phyloP scores from a whole-genome alignment of 306 rosid genomes.

The Begonia fuchsioides region DNA sequence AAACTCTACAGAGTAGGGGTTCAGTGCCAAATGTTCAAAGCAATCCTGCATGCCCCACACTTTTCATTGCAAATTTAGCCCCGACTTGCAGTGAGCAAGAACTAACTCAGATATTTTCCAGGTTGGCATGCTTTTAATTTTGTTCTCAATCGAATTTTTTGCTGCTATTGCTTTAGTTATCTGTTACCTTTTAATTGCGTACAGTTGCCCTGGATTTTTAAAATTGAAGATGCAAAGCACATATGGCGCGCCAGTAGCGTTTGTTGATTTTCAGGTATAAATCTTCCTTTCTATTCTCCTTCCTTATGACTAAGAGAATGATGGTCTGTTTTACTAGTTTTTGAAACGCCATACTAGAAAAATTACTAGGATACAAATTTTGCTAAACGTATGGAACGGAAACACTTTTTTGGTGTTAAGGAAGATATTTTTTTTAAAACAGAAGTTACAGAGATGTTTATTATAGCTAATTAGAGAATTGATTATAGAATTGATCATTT shows the following conservation, averaged over 20 bases:
- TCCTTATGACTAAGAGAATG: neutral
- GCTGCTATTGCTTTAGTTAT: too few species aligned
- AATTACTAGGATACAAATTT: too few species aligned
- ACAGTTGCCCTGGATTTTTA: slow-evolving; percentile 77
- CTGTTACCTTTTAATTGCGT: neutral
- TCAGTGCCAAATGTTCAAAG: slow-evolving; percentile 29
- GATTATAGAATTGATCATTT: too few species aligned
- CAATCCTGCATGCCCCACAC: slow-evolving; percentile 67
- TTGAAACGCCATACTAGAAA: too few species aligned
- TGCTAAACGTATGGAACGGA: too few species aligned
- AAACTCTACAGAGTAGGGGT: slow-evolving; percentile 24
- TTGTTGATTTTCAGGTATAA: slow-evolving; percentile 61
- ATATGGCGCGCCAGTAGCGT: slow-evolving; percentile 88
- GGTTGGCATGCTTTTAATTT: slow-evolving; percentile 27
- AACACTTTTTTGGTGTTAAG: too few species aligned
- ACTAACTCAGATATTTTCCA: slow-evolving; percentile 66
- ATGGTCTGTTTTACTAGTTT: too few species aligned
- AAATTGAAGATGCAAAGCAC: slow-evolving; percentile 93
- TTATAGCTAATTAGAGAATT: too few species aligned
- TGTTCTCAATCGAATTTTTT: neutral
- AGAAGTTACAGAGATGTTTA: too few species aligned
- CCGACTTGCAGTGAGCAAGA: slow-evolving; percentile 79
- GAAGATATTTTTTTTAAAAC: too few species aligned
- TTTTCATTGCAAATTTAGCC: slow-evolving; percentile 88
- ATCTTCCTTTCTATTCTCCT: neutral